These are phyloP conservation scores for Pleurotus ostreatus DNA, from an alignment of 768 basidiomycete genomes.

Conservation along the genomic window DNA sequence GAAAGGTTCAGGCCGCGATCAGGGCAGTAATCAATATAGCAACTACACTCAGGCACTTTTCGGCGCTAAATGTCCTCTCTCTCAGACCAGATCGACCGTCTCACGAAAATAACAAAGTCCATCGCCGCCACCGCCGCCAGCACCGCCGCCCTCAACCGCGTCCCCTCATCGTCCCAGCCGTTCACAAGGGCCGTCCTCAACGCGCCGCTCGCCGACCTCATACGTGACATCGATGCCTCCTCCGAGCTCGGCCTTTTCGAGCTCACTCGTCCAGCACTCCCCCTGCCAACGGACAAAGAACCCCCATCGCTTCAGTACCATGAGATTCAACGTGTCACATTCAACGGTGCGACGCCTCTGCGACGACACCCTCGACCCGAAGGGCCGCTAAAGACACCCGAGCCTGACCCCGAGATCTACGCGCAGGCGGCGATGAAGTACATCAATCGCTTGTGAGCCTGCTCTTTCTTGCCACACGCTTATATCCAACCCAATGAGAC, in stretches of 20 bases:
- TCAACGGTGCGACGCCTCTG: constrained; percentile 69
- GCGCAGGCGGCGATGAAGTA: constrained; percentile 73
- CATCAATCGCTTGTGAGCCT: constrained; percentile 70
- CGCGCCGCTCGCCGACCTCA: constrained; percentile 65
- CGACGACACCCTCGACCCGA: constrained; percentile 36
- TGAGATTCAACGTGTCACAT: constrained; percentile 59
- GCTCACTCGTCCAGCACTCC: constrained; percentile 33
- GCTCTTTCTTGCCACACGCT: neutral
- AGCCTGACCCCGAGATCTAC: constrained; percentile 71
- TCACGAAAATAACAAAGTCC: constrained; percentile 46
- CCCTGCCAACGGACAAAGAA: constrained; percentile 24
- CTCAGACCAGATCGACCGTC: constrained; percentile 65
- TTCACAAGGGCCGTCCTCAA: constrained; percentile 67
- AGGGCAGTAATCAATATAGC: neutral
- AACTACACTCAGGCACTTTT: neutral
- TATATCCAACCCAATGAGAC: constrained; percentile 8
- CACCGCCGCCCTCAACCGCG: constrained; percentile 20
- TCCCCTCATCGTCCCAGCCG: constrained; percentile 27
- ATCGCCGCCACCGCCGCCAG: constrained; percentile 42
- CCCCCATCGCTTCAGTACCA: constrained; percentile 14
- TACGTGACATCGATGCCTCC: constrained; percentile 74
- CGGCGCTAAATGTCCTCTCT: constrained; percentile 40
- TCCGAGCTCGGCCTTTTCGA: constrained; percentile 72
- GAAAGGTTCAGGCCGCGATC: neutral
- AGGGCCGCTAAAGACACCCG: constrained; percentile 18